A percentile compares a stretch with the other conserved stretches of the same genome.
Evolutionary conservation across 768 basidiomycete species (phyloP).

Genomic region (Kondoa malvinella): DNA sequence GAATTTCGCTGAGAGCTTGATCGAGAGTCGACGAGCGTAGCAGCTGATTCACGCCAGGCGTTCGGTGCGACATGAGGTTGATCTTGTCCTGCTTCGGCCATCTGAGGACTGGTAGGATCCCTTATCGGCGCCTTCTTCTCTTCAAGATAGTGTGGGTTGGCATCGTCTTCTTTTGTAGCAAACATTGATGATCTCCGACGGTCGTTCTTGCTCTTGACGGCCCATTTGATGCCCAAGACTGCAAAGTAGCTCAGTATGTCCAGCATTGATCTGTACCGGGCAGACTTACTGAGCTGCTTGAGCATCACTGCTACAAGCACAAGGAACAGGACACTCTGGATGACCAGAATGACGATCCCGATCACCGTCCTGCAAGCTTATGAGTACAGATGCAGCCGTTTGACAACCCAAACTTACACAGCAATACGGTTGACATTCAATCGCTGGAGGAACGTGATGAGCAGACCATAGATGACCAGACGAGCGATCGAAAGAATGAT

Average conservation of each 20-base stretch:
- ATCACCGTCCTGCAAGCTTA: constrained; percentile 9
- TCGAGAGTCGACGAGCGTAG: background rate
- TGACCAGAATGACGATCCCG: constrained; percentile 13
- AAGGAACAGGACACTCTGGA: constrained; percentile 2
- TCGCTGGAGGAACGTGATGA: constrained; percentile 6
- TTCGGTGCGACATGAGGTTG: background rate
- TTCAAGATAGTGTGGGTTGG: background rate
- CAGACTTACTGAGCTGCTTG: background rate
- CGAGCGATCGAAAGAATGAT: constrained; percentile 13
- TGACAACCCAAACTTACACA: constrained; percentile 1
- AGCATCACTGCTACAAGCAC: constrained; percentile 2
- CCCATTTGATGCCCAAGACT: background rate
- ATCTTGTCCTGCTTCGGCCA: background rate
- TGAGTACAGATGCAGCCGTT: background rate
- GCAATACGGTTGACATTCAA: constrained; percentile 14
- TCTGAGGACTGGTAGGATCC: background rate
- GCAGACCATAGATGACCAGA: constrained; percentile 8
- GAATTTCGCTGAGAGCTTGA: too few relatives aligned
- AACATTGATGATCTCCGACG: background rate
- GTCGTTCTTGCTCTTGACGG: too few relatives aligned
- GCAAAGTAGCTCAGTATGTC: background rate
- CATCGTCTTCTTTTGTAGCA: background rate
- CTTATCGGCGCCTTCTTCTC: background rate
- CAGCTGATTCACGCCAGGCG: background rate
- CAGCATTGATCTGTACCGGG: background rate